Evolutionary conservation across 2,329 filamentous ascomycete genomes (phyloP).

Genomic region (Pezicula carpinea): DNA sequence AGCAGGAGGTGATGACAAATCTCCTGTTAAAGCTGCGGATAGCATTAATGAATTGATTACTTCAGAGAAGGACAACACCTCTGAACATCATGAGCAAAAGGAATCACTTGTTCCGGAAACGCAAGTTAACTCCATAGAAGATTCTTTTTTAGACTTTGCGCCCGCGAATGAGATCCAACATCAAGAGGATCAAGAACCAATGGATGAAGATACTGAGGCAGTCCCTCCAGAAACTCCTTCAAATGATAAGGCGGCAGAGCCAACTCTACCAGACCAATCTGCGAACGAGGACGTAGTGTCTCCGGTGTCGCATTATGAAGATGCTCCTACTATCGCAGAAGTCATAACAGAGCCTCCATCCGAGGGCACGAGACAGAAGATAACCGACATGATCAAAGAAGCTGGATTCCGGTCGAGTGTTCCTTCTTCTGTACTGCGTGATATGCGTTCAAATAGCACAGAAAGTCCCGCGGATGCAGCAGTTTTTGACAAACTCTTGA

Average conservation of each 20-base stretch:
- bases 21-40: conserved; percentile 9
- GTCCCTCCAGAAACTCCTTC: not conserved
- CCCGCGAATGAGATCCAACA: not conserved
- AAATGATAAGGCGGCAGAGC: not conserved
- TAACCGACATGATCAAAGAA: conserved; percentile 41
- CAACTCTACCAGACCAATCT: not conserved
- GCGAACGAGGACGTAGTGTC: conserved; percentile 11
- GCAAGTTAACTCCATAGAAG: not conserved
- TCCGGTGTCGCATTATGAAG: conserved; percentile 9
- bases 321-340: conserved; percentile 27
- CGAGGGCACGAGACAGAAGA: conserved; percentile 30
- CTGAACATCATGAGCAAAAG: not conserved
- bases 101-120: not conserved
- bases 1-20: conserved; percentile 7
- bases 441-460: conserved; percentile 21
- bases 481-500: conserved; percentile 16
- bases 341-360: conserved; percentile 16
- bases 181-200: not conserved
- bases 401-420: conserved; percentile 43
- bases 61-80: too few species aligned
- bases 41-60: conserved; percentile 12
- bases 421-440: conserved; percentile 32
- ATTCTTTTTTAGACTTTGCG: too few species aligned
- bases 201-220: not conserved
- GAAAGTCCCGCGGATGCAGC: conserved; percentile 19